Conservation (phyloP, 345 rosid genomes). For the Rhizophora apiculata region DNA sequence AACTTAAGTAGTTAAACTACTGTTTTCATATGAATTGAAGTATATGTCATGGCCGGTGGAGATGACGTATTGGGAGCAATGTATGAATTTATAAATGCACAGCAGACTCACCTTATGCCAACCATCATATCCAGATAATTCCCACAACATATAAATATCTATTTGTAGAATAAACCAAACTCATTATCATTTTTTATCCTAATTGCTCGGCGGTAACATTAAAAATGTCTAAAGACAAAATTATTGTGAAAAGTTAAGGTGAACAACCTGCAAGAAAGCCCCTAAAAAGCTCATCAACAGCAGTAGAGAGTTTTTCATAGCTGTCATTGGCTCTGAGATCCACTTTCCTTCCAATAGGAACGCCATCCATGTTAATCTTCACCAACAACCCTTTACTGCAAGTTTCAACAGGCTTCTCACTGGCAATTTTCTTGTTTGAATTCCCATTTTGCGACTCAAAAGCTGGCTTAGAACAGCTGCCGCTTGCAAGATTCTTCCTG, state of each 20-base stretch:
- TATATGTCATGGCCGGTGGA: conserved; percentile 5
- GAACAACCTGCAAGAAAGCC: conserved; percentile 82
- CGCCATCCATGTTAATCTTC: conserved; percentile 97
- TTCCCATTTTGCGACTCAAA: conserved; percentile 46
- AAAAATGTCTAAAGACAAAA: background rate
- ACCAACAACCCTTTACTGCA: conserved; percentile 61
- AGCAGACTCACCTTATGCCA: conserved; percentile 2
- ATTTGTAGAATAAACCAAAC: background rate
- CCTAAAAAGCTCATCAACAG: conserved; percentile 91
- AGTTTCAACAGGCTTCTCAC: conserved; percentile 32
- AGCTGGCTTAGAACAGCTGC: conserved; percentile 55
- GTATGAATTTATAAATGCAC: background rate
- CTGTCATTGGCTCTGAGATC: conserved; percentile 76
- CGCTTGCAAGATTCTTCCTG: conserved; percentile 78
- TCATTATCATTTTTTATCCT: conserved; percentile 5
- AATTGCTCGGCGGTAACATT: background rate
- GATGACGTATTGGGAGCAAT: background rate
- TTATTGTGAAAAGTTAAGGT: background rate
- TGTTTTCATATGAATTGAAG: background rate
- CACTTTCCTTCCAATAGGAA: conserved; percentile 97
- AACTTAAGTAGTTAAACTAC: background rate
- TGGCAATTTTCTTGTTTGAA: conserved; percentile 32
- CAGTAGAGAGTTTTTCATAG: conserved; percentile 75
- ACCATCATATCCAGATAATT: conserved; percentile 10
- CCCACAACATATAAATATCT: too few species aligned